Evolutionary conservation across 2,329 filamentous ascomycete species (phyloP).

Genomic region (Talaromyces sp.): DNA sequence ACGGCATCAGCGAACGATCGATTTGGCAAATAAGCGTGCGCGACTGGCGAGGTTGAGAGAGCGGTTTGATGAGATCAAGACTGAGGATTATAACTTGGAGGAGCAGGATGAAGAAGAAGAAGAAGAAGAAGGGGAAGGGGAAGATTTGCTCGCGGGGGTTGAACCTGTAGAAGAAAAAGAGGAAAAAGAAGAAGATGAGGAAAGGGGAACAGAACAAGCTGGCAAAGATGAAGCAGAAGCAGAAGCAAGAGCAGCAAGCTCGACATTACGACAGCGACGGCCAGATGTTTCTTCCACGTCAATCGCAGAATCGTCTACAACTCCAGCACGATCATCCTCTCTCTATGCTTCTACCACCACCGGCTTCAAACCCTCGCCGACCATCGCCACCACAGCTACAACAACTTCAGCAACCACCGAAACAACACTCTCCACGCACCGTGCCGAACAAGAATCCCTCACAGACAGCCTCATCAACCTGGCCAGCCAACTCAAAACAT

Average conservation of each 20-base stretch:
- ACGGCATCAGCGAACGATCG: slow-evolving; percentile 35
- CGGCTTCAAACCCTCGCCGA: neutral
- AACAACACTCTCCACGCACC: slow-evolving; percentile 69
- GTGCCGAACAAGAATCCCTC: slow-evolving; percentile 75
- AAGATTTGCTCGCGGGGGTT: neutral
- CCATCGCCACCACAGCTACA: slow-evolving; percentile 2
- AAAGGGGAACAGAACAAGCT: neutral
- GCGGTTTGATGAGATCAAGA: slow-evolving; percentile 28
- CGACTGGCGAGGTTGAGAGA: slow-evolving; percentile 29
- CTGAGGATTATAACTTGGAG: slow-evolving; percentile 18
- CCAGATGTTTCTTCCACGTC: neutral
- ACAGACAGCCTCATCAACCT: slow-evolving; percentile 77
- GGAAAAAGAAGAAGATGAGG: neutral
- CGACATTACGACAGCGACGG: slow-evolving; percentile 6
- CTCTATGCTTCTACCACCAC: neutral
- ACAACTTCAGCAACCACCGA: slow-evolving; percentile 40
- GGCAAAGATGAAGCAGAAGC: neutral
- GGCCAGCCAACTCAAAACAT: slow-evolving; percentile 71
- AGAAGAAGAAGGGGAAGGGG: slow-evolving; percentile 5
- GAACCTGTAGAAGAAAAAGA: neutral
- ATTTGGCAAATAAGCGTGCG: slow-evolving; percentile 35
- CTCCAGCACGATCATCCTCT: neutral
- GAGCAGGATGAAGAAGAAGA: slow-evolving; percentile 21
- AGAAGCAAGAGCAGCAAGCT: neutral
- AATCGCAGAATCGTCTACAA: neutral